phyloP scores from a whole-genome alignment of 306 rosid species.

The Hippophae gyantsensis region DNA sequence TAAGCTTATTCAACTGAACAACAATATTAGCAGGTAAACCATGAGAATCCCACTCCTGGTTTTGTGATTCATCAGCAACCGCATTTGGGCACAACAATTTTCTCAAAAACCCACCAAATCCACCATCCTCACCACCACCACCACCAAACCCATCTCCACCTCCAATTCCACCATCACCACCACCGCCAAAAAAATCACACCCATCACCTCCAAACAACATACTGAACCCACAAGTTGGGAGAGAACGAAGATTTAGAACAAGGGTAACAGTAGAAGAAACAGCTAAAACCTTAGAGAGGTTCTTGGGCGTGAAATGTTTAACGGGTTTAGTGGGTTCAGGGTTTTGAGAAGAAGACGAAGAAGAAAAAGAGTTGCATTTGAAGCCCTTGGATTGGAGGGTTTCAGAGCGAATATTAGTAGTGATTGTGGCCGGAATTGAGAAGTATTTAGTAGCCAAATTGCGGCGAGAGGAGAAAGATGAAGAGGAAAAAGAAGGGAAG shows the following conservation, averaged over 20 bases:
- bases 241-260: slow-evolving; percentile 23
- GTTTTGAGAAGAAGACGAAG: slow-evolving; percentile 19
- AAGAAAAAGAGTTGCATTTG: slow-evolving; percentile 1
- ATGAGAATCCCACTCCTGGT: slow-evolving; percentile 77
- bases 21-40: slow-evolving; percentile 80
- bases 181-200: slow-evolving; percentile 6
- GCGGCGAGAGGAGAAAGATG: slow-evolving; percentile 18
- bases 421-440: slow-evolving; percentile 5
- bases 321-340: slow-evolving; percentile 21
- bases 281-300: slow-evolving; percentile 44
- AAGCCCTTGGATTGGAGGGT: slow-evolving; percentile 26
- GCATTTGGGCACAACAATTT: slow-evolving; percentile 42
- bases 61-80: slow-evolving; percentile 57
- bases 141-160: slow-evolving; percentile 33
- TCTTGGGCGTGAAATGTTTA: slow-evolving; percentile 21
- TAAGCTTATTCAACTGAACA: slow-evolving; percentile 69
- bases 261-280: slow-evolving; percentile 54
- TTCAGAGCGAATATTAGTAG: slow-evolving; percentile 11
- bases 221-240: slow-evolving; percentile 12
- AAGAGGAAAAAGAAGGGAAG: slow-evolving; percentile 6
- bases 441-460: slow-evolving; percentile 8
- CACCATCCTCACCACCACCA: slow-evolving; percentile 28
- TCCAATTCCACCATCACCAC: slow-evolving; percentile 21
- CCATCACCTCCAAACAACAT: slow-evolving; percentile 19
- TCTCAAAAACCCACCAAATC: slow-evolving; percentile 48